Conservation (phyloP, 1,284 basidiomycete species). For the Mycosarcoma mackinlayi region DNA sequence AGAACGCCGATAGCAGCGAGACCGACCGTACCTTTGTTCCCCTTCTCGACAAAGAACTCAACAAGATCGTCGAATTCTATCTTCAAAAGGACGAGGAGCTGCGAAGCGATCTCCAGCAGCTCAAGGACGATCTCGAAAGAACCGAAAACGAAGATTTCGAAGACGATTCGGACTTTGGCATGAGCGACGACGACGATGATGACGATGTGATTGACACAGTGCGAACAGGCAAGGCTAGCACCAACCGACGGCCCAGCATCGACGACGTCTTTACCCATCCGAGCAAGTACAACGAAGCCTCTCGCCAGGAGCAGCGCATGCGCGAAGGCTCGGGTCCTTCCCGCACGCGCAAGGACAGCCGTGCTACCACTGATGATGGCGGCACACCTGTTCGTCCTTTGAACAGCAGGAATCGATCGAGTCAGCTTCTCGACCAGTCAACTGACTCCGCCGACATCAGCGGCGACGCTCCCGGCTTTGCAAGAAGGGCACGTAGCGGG, state of each 20-base stretch:
- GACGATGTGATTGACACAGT: conserved; percentile 57
- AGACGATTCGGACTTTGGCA: conserved; percentile 75
- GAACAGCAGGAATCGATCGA: conserved; percentile 36
- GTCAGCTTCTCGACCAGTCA: conserved; percentile 38
- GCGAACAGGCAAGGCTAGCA: conserved; percentile 39
- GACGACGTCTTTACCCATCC: conserved; percentile 53
- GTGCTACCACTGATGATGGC: conserved; percentile 27
- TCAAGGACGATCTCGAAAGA: conserved; percentile 55
- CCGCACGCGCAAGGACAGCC: conserved; percentile 44
- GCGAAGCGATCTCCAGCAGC: conserved; percentile 39
- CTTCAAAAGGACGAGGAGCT: conserved; percentile 73
- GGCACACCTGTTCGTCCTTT: conserved; percentile 12
- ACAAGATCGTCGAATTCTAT: conserved; percentile 87
- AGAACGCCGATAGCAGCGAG: conserved; percentile 42
- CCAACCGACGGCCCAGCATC: conserved; percentile 56
- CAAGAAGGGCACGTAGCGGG: conserved; percentile 25
- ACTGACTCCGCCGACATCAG: conserved; percentile 22
- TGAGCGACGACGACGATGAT: conserved; percentile 72
- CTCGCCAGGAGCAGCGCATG: conserved; percentile 48
- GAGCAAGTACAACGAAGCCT: conserved; percentile 48
- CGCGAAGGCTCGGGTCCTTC: conserved; percentile 33
- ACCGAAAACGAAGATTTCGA: conserved; percentile 69
- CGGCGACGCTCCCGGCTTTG: conserved; percentile 27
- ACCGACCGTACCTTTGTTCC: conserved; percentile 61
- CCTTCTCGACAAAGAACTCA: conserved; percentile 83